Evolutionary conservation across 352 stramenopile species (phyloP).

Genomic region (Globisporangium solare): DNA sequence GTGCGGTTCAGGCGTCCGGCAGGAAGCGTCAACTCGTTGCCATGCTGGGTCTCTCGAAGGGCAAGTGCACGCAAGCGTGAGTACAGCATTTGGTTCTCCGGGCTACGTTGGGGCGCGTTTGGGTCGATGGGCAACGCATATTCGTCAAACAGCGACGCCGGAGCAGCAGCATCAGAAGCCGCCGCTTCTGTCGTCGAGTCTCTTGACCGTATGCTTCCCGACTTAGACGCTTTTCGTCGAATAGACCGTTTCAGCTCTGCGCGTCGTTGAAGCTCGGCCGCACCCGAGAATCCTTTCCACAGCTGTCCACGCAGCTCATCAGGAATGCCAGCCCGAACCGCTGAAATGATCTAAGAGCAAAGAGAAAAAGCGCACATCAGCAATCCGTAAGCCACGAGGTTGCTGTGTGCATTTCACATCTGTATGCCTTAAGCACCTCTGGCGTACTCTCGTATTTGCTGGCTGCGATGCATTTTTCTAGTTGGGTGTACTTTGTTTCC

Average conservation of each 20-base stretch:
- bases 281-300: slow-evolving; percentile 75
- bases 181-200: background rate
- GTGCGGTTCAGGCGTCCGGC: slow-evolving; percentile 10
- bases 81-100: slow-evolving; percentile 66
- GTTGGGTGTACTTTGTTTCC: slow-evolving; percentile 78
- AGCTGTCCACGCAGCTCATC: slow-evolving; percentile 70
- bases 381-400: too few relatives aligned
- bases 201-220: slow-evolving; percentile 22
- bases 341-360: slow-evolving; percentile 54
- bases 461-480: slow-evolving; percentile 67
- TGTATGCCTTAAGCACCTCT: slow-evolving; percentile 29
- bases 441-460: slow-evolving; percentile 55
- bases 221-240: slow-evolving; percentile 44
- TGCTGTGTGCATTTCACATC: too few relatives aligned
- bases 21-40: slow-evolving; percentile 7
- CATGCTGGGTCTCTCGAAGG: slow-evolving; percentile 29
- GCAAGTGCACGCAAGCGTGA: slow-evolving; percentile 48
- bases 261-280: slow-evolving; percentile 47
- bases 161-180: slow-evolving; percentile 1
- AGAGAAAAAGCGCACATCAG: background rate
- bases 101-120: slow-evolving; percentile 24
- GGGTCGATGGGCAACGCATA: slow-evolving; percentile 37
- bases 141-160: slow-evolving; percentile 40
- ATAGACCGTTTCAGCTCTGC: slow-evolving; percentile 57
- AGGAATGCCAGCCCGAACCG: slow-evolving; percentile 66